These are phyloP conservation scores for Backusella australiensis DNA, from an alignment of 192 early-diverging fungal species.

Conservation along the genomic window DNA sequence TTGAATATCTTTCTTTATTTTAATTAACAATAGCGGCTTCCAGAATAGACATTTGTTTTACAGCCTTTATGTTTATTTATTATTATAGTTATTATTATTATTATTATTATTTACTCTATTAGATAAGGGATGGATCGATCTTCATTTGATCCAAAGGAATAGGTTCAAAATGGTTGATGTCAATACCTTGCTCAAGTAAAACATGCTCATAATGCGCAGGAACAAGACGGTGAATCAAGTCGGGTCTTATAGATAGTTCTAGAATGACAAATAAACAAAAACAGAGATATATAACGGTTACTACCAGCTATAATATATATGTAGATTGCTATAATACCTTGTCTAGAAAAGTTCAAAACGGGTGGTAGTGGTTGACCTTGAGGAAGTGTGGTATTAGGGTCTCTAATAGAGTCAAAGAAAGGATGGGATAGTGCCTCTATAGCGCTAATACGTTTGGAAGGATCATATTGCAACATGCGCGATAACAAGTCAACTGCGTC, in stretches of 20 bases:
- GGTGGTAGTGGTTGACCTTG: conserved; percentile 81
- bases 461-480: conserved; percentile 89
- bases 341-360: conserved; percentile 85
- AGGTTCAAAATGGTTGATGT: conserved; percentile 73
- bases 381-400: conserved; percentile 76
- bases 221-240: conserved; percentile 72
- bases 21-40: not conserved
- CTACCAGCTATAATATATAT: not conserved
- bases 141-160: conserved; percentile 48
- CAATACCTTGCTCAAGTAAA: conserved; percentile 56
- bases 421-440: conserved; percentile 90
- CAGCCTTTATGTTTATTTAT: not conserved
- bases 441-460: conserved; percentile 76
- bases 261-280: conserved; percentile 16
- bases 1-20: not conserved
- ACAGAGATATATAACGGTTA: not conserved
- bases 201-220: conserved; percentile 73
- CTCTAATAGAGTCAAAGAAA: conserved; percentile 96
- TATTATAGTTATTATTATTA: not conserved
- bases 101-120: not conserved
- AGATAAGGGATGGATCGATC: conserved; percentile 15
- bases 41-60: not conserved
- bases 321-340: conserved; percentile 42
- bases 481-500: conserved; percentile 86
- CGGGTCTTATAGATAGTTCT: conserved; percentile 89